A percentile compares a stretch with the other conserved stretches of the same genome.
phyloP scores from a whole-genome alignment of 2,329 filamentous ascomycete species.

The Aspergillus sp. region DNA sequence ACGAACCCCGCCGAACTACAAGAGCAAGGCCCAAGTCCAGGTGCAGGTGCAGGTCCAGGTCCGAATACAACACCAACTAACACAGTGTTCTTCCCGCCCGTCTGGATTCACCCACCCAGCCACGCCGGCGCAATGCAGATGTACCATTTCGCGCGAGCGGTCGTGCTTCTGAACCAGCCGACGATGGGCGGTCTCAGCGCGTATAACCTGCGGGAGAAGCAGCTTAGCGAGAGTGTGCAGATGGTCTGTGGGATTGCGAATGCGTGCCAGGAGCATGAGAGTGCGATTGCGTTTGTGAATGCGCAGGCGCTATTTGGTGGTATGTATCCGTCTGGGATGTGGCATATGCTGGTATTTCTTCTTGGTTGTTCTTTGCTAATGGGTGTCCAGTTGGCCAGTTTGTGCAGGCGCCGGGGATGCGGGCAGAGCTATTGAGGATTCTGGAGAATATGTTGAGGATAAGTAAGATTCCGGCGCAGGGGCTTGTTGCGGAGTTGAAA shows the following conservation, averaged over 20 bases:
- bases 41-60: neutral
- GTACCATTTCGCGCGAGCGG: conserved; percentile 56
- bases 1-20: neutral
- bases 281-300: conserved; percentile 27
- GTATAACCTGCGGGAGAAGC: conserved; percentile 35
- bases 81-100: conserved; percentile 40
- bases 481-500: conserved; percentile 19
- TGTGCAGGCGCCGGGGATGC: conserved; percentile 19
- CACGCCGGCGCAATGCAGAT: conserved; percentile 56
- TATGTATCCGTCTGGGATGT: conserved; percentile 1
- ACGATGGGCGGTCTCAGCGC: conserved; percentile 54
- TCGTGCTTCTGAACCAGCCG: conserved; percentile 58
- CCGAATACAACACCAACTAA: neutral
- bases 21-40: neutral
- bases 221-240: conserved; percentile 22
- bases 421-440: conserved; percentile 15
- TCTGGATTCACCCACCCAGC: conserved; percentile 57
- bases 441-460: conserved; percentile 23
- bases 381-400: conserved; percentile 20
- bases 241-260: conserved; percentile 20
- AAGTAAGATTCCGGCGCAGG: conserved; percentile 20
- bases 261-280: conserved; percentile 24
- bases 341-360: neutral
- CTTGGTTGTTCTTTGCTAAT: conserved; percentile 2
- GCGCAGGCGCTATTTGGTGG: conserved; percentile 29